Evolutionary conservation across 164 flowering plant genomes (phyloP).

Genomic region (Magnolia kwangsiensis): DNA sequence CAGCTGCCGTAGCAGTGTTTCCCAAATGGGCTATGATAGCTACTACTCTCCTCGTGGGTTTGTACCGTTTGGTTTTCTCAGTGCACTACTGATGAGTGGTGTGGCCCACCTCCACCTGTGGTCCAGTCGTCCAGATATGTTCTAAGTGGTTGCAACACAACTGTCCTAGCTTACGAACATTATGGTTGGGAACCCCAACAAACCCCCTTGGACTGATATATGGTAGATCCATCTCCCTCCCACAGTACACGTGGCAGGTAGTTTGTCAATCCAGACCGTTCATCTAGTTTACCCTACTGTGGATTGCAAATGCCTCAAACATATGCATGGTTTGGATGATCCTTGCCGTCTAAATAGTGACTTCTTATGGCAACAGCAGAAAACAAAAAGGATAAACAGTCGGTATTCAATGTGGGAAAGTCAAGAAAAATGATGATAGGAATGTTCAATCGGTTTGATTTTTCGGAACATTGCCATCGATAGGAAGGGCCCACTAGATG

Average conservation of each 20-base stretch:
- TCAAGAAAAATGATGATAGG: too few relatives aligned
- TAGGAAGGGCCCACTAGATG: too few relatives aligned
- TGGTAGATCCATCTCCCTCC: too few relatives aligned
- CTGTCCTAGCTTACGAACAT: not conserved
- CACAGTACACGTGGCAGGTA: too few relatives aligned
- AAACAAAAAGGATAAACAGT: too few relatives aligned
- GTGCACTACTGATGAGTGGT: not conserved
- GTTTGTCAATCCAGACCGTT: not conserved
- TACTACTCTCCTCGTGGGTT: not conserved
- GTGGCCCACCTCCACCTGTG: not conserved
- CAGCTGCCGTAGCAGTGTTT: too few relatives aligned
- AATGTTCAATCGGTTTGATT: too few relatives aligned
- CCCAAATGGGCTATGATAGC: not conserved
- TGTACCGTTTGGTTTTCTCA: not conserved
- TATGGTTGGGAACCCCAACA: too few relatives aligned
- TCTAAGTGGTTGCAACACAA: not conserved
- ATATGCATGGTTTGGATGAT: not conserved
- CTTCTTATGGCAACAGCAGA: too few relatives aligned
- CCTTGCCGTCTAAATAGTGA: not conserved
- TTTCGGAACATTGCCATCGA: too few relatives aligned
- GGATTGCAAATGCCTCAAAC: not conserved
- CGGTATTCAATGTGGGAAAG: too few relatives aligned
- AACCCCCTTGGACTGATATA: too few relatives aligned
- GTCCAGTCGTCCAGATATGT: not conserved
- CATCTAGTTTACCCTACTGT: not conserved